Evolutionary conservation across 768 basidiomycete species (phyloP), one percentile per base, ranked within the genome.

Genomic region (Hericium erinaceus): DNA sequence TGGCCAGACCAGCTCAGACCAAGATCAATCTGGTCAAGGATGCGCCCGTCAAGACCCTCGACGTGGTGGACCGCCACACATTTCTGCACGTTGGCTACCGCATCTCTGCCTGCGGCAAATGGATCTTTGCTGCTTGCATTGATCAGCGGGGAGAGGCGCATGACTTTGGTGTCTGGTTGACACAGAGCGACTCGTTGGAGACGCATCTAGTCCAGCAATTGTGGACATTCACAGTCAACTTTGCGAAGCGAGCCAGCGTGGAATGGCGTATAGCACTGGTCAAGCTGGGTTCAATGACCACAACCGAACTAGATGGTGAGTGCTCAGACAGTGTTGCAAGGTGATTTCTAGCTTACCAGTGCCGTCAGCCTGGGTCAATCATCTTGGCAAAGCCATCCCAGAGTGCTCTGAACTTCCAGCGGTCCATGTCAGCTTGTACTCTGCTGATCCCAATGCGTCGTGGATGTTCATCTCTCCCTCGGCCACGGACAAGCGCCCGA

Each of bases 221-320:
- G 7, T 92, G 90, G 89, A 76, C 77, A 13, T 89, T 93, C 68
- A 79, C 77, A 0, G 66, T 78, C 55, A 75, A 78, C 39, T 80
- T 87, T 64, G 81, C 84, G 11, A 77, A 75, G 64, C 80, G 75
- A 60, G 85, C 84, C 11, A 81, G 83, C 65, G 73, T 91, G 20
- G 89, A 93, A 66, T 94, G 92, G 92, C 78, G 85, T 54, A 71
- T 93, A 11, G 83, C 87, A 9, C 74, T 94, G 57, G 73, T 85
- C 6, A 89, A 84, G 65, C 69, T 85, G 3, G 91, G 91, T 0
- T 57, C 70, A 10, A 82, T 92, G 74, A 67, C 70, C 1, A 69
- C 75, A 52, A 65, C 66, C 6, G 92, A 94, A 65, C 67, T 90
- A 20, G 75, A 83, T 62, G 85, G 91, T 90, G 62, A 58, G 83